Base-by-base conservation (phyloP, 2,329 filamentous ascomycete genomes). In the Lachnellula occidentalis region DNA sequence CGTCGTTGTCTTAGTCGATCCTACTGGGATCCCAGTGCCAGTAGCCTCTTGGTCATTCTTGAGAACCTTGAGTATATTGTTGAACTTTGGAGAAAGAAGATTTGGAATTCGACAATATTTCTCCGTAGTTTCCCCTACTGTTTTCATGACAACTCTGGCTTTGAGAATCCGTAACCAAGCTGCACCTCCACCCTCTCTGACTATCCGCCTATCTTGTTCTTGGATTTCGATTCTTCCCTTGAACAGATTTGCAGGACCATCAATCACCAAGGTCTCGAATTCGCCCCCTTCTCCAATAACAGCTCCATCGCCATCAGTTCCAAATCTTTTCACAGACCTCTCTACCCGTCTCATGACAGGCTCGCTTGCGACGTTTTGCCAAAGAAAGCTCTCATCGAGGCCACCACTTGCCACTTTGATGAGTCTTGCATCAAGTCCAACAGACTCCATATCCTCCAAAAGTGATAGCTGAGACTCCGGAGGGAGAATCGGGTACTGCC, bases 331-430 rank as follows among this genome's bases (percentile, higher is more conserved):
- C 68, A 90, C 77, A 1, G 83, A 77, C 41, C 69, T 73, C 64
- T 76, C 74, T 45, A 84, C 67, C 51, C 75, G 73, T 39, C 66
- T 67, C 43, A 78, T 74, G 5, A 77, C 79, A 22, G 66, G 67
- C 4, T 71, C 65, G 64, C 81, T 80, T 3, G 87, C 83, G 17
- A 96, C 87, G 72, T 91, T 83, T 61, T 82, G 80, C 87, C 92
- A 96, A 22, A 99, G 74, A 64, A 91, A 86, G 37, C 73, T 76
- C 62, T 91, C 88, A 65, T 92, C 88, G 48, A 99, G 76, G 0
- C 92, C 94, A 6, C 90, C 91, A 60, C 89, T 95, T 43, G 94
- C 92, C 45, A 96, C 90, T 73, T 97, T 99, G 73, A 99, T 84
- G 67, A 99, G 90, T 56, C 92, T 79, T n/a, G 92, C 88, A 67